Conservation (phyloP, 2,329 filamentous ascomycete genomes). For the Diaporthe nobilis region DNA sequence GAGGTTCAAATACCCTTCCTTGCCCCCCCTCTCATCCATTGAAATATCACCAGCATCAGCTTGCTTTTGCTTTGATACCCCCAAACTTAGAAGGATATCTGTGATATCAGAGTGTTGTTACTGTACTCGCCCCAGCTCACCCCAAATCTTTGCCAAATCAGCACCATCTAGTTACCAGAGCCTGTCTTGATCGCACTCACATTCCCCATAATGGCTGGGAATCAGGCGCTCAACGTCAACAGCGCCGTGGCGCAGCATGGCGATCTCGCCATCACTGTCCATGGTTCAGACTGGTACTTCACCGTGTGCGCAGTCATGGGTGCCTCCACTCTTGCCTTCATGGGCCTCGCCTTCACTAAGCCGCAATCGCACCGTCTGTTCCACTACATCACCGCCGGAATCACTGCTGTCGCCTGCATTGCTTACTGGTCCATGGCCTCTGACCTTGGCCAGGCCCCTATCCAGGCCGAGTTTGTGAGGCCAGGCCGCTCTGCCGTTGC, state of each 20-base stretch:
- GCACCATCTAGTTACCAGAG: neutral
- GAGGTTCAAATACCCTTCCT: slow-evolving; percentile 37
- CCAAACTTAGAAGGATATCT: slow-evolving; percentile 15
- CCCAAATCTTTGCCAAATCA: neutral
- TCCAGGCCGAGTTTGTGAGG: slow-evolving; percentile 70
- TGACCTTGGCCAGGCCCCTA: slow-evolving; percentile 74
- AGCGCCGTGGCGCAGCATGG: slow-evolving; percentile 62
- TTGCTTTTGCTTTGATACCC: slow-evolving; percentile 29
- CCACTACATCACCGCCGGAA: slow-evolving; percentile 73
- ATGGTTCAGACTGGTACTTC: slow-evolving; percentile 75
- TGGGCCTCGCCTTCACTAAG: slow-evolving; percentile 66
- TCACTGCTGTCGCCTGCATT: slow-evolving; percentile 72
- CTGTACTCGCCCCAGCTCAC: too few species aligned
- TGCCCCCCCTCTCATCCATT: neutral
- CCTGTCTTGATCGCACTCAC: neutral
- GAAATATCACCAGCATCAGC: neutral
- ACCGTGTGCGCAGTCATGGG: slow-evolving; percentile 73
- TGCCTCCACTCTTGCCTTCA: slow-evolving; percentile 65
- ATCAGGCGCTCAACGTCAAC: slow-evolving; percentile 63
- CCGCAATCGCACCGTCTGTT: slow-evolving; percentile 70
- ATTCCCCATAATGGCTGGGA: slow-evolving; percentile 50
- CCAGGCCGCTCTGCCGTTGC: slow-evolving; percentile 58
- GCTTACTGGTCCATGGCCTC: slow-evolving; percentile 78
- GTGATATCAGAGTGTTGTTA: slow-evolving; percentile 3
- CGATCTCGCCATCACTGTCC: slow-evolving; percentile 70